These are phyloP conservation scores for Cercospora citrullina DNA, from an alignment of 2,329 filamentous ascomycete genomes.

Conservation along the genomic window DNA sequence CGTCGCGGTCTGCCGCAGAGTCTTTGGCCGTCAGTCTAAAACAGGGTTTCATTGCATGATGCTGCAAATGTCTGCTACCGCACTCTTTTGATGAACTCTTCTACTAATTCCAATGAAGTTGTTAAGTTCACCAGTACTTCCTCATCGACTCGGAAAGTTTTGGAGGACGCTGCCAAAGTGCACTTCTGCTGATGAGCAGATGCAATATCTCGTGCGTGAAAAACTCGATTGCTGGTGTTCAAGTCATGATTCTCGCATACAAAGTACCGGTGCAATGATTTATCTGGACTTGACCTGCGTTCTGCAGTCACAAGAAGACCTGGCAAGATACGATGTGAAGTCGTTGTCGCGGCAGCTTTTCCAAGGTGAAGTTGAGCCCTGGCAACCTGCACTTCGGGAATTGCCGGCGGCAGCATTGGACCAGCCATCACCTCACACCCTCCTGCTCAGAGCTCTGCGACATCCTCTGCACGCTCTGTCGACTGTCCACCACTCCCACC, in stretches of 20 bases:
- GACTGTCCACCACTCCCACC: constrained; percentile 10
- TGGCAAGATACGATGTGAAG: neutral
- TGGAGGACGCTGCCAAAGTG: neutral
- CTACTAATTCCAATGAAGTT: neutral
- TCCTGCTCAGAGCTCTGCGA: constrained; percentile 13
- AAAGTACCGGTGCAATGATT: neutral
- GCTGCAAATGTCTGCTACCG: neutral
- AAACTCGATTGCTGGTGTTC: neutral
- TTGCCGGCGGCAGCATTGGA: constrained; percentile 2
- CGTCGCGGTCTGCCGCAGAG: neutral
- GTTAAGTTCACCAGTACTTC: neutral
- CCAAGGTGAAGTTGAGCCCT: constrained; percentile 3
- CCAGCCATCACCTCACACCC: constrained; percentile 1
- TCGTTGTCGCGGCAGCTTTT: neutral
- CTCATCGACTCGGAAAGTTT: neutral
- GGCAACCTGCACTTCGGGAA: neutral
- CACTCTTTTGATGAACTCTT: neutral
- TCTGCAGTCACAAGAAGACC: neutral
- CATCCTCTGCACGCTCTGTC: constrained; percentile 8
- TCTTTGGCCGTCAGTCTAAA: neutral
- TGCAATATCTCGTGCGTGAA: neutral
- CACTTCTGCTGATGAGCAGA: neutral
- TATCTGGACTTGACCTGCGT: neutral
- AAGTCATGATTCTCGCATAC: neutral
- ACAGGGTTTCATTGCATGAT: neutral